These are phyloP conservation scores for Fusarium stilboides DNA, from an alignment of 2,329 filamentous ascomycete species.

Conservation along the genomic window DNA sequence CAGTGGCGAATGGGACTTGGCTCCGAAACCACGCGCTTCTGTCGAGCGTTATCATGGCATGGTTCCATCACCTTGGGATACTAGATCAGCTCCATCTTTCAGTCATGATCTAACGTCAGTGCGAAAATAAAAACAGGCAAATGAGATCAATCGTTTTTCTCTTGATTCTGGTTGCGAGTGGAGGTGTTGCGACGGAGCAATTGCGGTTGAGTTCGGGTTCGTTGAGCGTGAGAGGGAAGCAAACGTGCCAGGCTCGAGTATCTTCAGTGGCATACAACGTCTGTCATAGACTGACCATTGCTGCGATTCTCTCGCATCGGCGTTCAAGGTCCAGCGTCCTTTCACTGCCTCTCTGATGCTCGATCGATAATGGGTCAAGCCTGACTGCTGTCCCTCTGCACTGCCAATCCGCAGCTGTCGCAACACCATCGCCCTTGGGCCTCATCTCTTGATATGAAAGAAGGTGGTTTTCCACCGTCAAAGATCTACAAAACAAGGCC, in stretches of 20 bases:
- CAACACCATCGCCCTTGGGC: slow-evolving; percentile 31
- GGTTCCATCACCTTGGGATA: slow-evolving; percentile 8
- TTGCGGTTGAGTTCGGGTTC: slow-evolving; percentile 31
- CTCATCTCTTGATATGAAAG: slow-evolving; percentile 59
- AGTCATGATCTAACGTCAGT: slow-evolving; percentile 42
- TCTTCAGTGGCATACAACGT: slow-evolving; percentile 37
- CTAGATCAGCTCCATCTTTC: slow-evolving; percentile 30
- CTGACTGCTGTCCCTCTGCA: slow-evolving; percentile 15
- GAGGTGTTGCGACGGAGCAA: slow-evolving; percentile 27
- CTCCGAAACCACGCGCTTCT: slow-evolving; percentile 45
- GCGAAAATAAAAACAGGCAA: slow-evolving; percentile 28
- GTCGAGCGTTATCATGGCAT: slow-evolving; percentile 23
- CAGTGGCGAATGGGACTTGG: slow-evolving; percentile 45
- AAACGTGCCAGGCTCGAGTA: slow-evolving; percentile 40
- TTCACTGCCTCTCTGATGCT: slow-evolving; percentile 5
- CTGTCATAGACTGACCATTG: background rate
- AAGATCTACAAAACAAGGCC: slow-evolving; percentile 61
- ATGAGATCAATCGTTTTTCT: slow-evolving; percentile 46
- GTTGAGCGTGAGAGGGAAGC: slow-evolving; percentile 24
- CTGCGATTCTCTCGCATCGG: slow-evolving; percentile 5
- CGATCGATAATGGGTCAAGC: slow-evolving; percentile 6
- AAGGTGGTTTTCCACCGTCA: slow-evolving; percentile 62
- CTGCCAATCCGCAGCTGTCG: slow-evolving; percentile 22
- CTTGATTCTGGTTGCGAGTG: slow-evolving; percentile 41
- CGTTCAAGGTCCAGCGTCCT: slow-evolving; percentile 1